A percentile compares a stretch with the other conserved stretches of the same genome.
Conservation (phyloP, 1,284 basidiomycete species). For the Ceratobasidium sp. region DNA sequence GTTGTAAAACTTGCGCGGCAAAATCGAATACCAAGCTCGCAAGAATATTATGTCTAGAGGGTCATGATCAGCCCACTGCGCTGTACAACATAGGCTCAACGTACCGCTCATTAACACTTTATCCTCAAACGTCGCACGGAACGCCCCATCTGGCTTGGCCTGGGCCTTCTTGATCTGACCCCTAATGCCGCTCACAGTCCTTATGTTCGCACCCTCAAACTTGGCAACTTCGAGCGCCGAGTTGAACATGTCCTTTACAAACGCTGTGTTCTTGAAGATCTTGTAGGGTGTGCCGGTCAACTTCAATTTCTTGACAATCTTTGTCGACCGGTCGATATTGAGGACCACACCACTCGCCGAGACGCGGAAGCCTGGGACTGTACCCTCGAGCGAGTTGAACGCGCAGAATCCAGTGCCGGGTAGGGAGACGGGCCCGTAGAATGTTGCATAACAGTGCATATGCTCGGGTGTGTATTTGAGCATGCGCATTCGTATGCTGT, state of each 20-base stretch:
- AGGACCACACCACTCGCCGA: conserved; percentile 96
- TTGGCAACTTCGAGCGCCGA: conserved; percentile 95
- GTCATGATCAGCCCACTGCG: conserved; percentile 36
- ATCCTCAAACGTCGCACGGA: conserved; percentile 97
- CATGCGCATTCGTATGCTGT: conserved; percentile 97
- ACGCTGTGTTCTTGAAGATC: conserved; percentile 99
- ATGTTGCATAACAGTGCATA: conserved; percentile 98
- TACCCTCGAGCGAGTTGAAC: conserved; percentile 86
- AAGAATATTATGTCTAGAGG: conserved; percentile 94
- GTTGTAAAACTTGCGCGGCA: conserved; percentile 96
- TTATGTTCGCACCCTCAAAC: conserved; percentile 96
- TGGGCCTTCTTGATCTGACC: conserved; percentile 98
- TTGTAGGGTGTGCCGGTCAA: conserved; percentile 95
- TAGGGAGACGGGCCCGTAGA: conserved; percentile 90
- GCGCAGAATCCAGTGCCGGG: conserved; percentile 99
- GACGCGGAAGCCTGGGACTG: conserved; percentile 84
- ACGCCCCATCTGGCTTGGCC: conserved; percentile 93
- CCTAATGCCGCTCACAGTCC: conserved; percentile 95
- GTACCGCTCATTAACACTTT: conserved; percentile 95
- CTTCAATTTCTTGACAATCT: conserved; percentile 99
- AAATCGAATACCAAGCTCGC: conserved; percentile 96
- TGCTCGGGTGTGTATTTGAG: conserved; percentile 99
- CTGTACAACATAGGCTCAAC: conserved; percentile 55
- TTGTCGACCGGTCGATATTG: conserved; percentile 90
- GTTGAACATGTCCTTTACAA: conserved; percentile 98